Evolutionary conservation across 78 protist genomes (phyloP).

Genomic region (Dictyostelium capitatum): DNA sequence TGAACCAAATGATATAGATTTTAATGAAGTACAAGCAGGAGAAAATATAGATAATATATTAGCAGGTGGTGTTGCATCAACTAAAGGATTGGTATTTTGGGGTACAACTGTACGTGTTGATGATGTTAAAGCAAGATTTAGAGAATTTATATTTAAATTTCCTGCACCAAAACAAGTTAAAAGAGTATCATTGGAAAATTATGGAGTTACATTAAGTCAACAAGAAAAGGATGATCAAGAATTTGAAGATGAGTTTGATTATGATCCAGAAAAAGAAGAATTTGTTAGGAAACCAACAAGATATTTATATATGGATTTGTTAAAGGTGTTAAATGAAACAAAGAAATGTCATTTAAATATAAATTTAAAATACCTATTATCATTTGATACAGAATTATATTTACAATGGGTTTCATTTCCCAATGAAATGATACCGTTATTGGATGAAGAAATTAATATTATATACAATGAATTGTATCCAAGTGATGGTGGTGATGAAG

Average conservation of each 20-base stretch:
- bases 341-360: conserved; percentile 31
- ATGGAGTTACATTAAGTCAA: no score
- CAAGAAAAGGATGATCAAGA: background rate
- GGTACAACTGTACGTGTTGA: conserved; percentile 38
- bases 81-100: conserved; percentile 28
- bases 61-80: background rate
- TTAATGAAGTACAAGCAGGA: background rate
- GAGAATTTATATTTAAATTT: conserved; percentile 35
- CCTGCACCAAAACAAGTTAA: background rate
- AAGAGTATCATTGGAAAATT: background rate
- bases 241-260: background rate
- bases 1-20: conserved; percentile 10
- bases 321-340: background rate
- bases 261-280: background rate
- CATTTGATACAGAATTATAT: conserved; percentile 24
- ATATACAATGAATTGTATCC: conserved; percentile 12
- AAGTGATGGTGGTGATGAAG: background rate
- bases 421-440: conserved; percentile 49
- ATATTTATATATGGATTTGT: conserved; percentile 24
- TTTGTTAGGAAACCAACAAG: background rate
- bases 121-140: conserved; percentile 41
- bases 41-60: background rate
- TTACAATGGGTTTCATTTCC: conserved; percentile 49
- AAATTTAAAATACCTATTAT: conserved; percentile 16
- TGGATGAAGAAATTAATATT: conserved; percentile 48